Percentiles rank a stretch among this genome's conserved stretches.
Conservation (phyloP, 176 grass and related monocot genomes). For the Pontederia crassipes region DNA sequence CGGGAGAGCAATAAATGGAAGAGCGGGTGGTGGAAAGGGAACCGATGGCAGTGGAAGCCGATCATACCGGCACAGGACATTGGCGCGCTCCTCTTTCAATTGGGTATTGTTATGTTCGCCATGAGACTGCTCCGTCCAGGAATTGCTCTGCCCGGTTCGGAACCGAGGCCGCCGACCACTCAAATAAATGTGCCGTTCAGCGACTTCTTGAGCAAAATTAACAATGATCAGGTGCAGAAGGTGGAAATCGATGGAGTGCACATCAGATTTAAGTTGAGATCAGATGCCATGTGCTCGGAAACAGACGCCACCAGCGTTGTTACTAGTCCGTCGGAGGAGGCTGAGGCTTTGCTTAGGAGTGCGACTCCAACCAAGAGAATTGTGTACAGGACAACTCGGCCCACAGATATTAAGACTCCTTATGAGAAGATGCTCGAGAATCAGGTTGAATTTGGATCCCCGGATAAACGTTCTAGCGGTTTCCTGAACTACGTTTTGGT, state of each 20-base stretch:
- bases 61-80: constrained; percentile 78
- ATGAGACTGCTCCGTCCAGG: constrained; percentile 72
- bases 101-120: constrained; percentile 77
- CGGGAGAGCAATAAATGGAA: constrained; percentile 58
- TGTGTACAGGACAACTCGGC: constrained; percentile 69
- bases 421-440: constrained; percentile 99
- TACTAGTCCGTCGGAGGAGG: constrained; percentile 21
- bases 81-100: constrained; percentile 79
- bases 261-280: constrained; percentile 72
- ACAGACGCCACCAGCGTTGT: constrained; percentile 10
- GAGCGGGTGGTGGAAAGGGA: constrained; percentile 32
- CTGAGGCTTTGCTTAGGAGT: constrained; percentile 33
- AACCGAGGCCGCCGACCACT: constrained; percentile 53
- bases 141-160: constrained; percentile 56
- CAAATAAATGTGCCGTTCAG: constrained; percentile 74
- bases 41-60: constrained; percentile 79
- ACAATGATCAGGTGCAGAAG: constrained; percentile 84
- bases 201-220: constrained; percentile 81
- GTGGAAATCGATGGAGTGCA: constrained; percentile 96
- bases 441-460: constrained; percentile 87
- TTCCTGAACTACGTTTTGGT: constrained; percentile 93
- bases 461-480: constrained; percentile 73
- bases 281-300: constrained; percentile 27
- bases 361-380: constrained; percentile 47
- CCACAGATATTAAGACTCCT: constrained; percentile 83